A percentile compares a stretch with the other conserved stretches of the same genome.
These are phyloP conservation scores for Ziziphus jujuba DNA, from an alignment of 306 rosid species.

Conservation along the genomic window DNA sequence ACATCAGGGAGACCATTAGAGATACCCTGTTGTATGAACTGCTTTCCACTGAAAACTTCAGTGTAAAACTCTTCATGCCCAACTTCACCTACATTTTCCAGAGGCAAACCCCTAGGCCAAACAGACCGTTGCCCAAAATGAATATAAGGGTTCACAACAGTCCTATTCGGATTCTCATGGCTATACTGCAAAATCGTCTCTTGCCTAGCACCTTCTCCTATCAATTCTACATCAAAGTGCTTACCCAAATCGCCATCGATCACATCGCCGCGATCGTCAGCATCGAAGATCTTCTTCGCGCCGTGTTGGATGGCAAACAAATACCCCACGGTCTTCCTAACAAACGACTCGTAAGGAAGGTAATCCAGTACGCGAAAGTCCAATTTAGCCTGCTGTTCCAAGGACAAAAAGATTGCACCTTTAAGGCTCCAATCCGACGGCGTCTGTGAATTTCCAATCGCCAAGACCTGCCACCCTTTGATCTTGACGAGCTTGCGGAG, in stretches of 20 bases:
- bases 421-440: conserved; percentile 88
- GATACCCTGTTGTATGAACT: conserved; percentile 90
- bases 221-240: conserved; percentile 84
- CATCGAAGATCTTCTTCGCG: conserved; percentile 85
- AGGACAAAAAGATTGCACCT: conserved; percentile 86
- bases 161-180: conserved; percentile 83
- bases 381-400: conserved; percentile 74
- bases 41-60: conserved; percentile 86
- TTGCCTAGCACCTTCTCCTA: conserved; percentile 84
- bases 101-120: conserved; percentile 97
- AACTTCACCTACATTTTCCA: conserved; percentile 89
- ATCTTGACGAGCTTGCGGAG: conserved; percentile 61
- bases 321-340: conserved; percentile 90
- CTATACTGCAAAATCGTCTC: conserved; percentile 81
- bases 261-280: conserved; percentile 94
- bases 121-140: conserved; percentile 98
- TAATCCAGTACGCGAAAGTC: conserved; percentile 84
- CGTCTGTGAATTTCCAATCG: conserved; percentile 75
- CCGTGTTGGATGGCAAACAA: conserved; percentile 96
- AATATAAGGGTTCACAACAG: conserved; percentile 78
- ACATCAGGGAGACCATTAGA: conserved; percentile 95
- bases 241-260: conserved; percentile 84
- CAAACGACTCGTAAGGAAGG: conserved; percentile 83
- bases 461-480: conserved; percentile 89
- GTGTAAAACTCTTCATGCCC: conserved; percentile 90